A percentile compares a stretch with the other conserved stretches of the same genome.
Conservation (phyloP, 768 basidiomycete species). For the Harrya chromipes region DNA sequence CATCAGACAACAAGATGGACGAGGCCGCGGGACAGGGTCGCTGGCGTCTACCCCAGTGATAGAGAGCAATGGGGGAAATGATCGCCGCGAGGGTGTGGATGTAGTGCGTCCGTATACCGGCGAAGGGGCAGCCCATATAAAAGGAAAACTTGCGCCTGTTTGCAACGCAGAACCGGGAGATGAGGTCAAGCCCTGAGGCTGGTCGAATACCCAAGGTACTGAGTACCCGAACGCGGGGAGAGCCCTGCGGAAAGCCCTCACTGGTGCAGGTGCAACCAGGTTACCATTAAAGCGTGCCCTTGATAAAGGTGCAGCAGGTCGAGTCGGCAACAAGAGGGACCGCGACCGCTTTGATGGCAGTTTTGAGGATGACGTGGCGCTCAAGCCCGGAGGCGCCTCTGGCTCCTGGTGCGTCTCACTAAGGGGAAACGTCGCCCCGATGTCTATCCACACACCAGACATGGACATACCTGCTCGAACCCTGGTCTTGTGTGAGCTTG, state of each 20-base stretch:
- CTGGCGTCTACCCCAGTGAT: too few species aligned
- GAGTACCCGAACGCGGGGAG: conserved; percentile 9
- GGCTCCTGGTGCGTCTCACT: conserved; percentile 7
- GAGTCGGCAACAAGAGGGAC: neutral
- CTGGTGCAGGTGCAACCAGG: conserved; percentile 5
- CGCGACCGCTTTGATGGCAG: neutral
- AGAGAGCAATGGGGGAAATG: too few species aligned
- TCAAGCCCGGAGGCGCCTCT: neutral
- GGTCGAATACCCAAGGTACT: conserved; percentile 3
- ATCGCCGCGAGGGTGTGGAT: too few species aligned
- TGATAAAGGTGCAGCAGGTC: neutral
- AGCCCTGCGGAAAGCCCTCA: conserved; percentile 14
- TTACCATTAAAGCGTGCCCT: neutral
- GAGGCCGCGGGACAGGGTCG: neutral
- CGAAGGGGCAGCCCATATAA: neutral
- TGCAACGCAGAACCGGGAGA: neutral
- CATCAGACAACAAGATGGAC: neutral
- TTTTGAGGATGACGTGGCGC: neutral
- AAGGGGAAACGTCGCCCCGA: neutral
- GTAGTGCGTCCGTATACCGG: neutral
- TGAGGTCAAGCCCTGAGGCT: neutral
- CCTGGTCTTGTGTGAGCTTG: neutral
- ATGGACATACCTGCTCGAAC: conserved; percentile 3
- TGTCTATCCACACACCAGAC: neutral
- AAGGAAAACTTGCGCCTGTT: neutral